Evolutionary conservation across 495 filamentous ascomycete genomes (phyloP), one percentile per base, ranked within the genome.

Genomic region (Chaetomium tenue): DNA sequence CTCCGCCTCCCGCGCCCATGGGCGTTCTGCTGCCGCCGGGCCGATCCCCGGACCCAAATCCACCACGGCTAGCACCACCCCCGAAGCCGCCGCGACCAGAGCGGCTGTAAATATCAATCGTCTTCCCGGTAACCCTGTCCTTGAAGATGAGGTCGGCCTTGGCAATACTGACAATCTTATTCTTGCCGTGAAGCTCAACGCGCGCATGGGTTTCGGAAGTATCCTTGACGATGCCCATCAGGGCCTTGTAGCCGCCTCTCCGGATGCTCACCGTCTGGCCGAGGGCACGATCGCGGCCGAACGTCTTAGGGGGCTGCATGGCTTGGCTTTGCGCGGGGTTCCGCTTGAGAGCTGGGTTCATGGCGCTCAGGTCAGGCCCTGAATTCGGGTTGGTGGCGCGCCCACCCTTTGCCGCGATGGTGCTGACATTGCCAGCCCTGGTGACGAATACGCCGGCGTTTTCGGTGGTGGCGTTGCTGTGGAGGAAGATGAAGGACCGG

Each of bases 181-280:
- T 88, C 76, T 93, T 94, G 25, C 91, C 90, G 75, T 97, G 93
- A 28, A 99, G 80, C 75, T 98, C 95, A 42, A 99, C 89, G 23
- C 92, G 88, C 33, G 90, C 93, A 65, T 89, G 86, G 0, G 82
- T 83, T 63, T 95, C 92, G 0, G 89, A 93, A 0, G 95, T 86
- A 71, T 98, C 92, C 70, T 95, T 96, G 67, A 99, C 91, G 61
- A 96, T 96, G 66, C 95, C 95, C 54, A 99, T 82, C 16, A 97
- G 80, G 57, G 93, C 94, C 77, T 99, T 99, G 76, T 92, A 90
- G 1, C 87, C 86, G 12, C 95, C 95, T 69, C 85, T 89, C 53
- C 87, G 80, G 64, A 98, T 87, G 33, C 84, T 89, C 42, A 98
- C 91, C 1, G 92, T 98, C 77, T 98, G 92, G 22, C 91, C 91